Evolutionary conservation across 371 early-diverging fungal species (phyloP).

Genomic region (Batrachochytrium dendrobatidis): DNA sequence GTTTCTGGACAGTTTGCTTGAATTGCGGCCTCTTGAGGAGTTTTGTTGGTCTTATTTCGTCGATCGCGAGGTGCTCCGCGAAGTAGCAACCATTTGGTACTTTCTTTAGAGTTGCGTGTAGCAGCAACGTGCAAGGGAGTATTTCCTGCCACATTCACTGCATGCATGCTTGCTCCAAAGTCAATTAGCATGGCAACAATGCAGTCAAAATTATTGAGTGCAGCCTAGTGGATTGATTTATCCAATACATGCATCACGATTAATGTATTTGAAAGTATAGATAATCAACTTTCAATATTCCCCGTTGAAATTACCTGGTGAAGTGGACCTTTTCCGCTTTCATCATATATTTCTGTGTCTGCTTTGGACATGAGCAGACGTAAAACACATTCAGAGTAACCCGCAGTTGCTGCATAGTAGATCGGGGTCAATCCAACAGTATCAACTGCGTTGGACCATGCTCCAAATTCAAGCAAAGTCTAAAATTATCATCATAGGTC

Average conservation of each 20-base stretch:
- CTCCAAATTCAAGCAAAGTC: conserved; percentile 31
- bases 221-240: conserved; percentile 19
- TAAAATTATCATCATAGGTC: conserved; percentile 1
- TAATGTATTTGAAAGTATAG: not conserved
- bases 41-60: conserved; percentile 38
- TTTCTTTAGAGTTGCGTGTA: conserved; percentile 35
- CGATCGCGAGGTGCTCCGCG: conserved; percentile 35
- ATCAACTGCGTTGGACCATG: conserved; percentile 38
- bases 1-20: conserved; percentile 33
- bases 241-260: not conserved
- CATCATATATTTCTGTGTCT: conserved; percentile 34
- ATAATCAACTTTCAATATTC: not conserved
- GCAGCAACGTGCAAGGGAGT: conserved; percentile 47
- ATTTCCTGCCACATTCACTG: conserved; percentile 41
- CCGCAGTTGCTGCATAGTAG: conserved; percentile 33
- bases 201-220: conserved; percentile 27
- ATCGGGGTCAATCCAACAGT: conserved; percentile 31
- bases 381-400: conserved; percentile 32
- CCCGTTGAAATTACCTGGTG: conserved; percentile 42
- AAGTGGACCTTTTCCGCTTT: conserved; percentile 34
- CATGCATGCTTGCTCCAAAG: conserved; percentile 35
- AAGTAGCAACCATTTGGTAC: conserved; percentile 36
- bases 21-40: conserved; percentile 33
- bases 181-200: conserved; percentile 37
- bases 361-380: conserved; percentile 34